Conservation (phyloP, 768 basidiomycete species). For the Tylopilus intermedius region DNA sequence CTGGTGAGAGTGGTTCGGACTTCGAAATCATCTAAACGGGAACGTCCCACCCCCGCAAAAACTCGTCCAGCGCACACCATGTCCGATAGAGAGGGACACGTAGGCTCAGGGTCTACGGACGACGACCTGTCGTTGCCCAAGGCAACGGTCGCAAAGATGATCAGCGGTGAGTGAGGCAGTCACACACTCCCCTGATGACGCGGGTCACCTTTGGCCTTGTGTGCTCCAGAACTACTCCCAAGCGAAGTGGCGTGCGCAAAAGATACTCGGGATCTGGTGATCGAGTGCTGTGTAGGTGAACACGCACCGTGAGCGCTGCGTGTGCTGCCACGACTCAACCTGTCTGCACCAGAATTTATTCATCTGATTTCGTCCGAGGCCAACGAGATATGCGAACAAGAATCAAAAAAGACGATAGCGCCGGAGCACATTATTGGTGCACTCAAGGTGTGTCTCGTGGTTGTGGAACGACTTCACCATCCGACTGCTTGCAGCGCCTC, state of each 20-base stretch:
- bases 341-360: constrained; percentile 74
- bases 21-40: constrained; percentile 31
- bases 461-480: not conserved
- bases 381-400: constrained; percentile 96
- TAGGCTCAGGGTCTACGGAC: constrained; percentile 62
- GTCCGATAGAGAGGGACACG: constrained; percentile 87
- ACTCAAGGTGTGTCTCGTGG: constrained; percentile 58
- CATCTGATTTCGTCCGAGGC: constrained; percentile 96
- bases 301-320: constrained; percentile 21
- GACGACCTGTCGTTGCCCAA: constrained; percentile 95
- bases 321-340: constrained; percentile 14
- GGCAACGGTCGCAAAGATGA: constrained; percentile 97
- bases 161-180: constrained; percentile 55
- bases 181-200: not conserved
- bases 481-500: constrained; percentile 54
- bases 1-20: constrained; percentile 27
- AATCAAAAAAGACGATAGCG: constrained; percentile 97
- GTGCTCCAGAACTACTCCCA: constrained; percentile 73
- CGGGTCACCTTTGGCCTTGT: not conserved
- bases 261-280: constrained; percentile 94
- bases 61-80: constrained; percentile 38
- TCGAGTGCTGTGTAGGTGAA: constrained; percentile 99
- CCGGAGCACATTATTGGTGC: constrained; percentile 95
- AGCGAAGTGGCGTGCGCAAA: constrained; percentile 85
- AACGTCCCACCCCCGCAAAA: not conserved